Base-by-base conservation (phyloP, 495 filamentous ascomycete genomes). In the Rostrohypoxylon terebratum region DNA sequence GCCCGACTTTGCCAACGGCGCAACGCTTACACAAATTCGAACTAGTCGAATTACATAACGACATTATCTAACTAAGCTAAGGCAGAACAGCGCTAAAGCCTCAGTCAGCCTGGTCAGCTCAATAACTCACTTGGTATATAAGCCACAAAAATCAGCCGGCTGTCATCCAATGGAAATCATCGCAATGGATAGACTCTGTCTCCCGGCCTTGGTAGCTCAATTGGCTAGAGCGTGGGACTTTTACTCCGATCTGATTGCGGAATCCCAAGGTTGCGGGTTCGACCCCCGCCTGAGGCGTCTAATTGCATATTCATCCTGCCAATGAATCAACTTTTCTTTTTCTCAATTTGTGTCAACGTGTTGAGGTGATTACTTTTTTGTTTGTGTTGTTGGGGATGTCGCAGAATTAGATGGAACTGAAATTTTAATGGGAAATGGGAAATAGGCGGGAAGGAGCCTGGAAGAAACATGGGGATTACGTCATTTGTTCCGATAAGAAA, bases 161-260 rank as follows among this genome's bases (percentile, higher is more conserved):
- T n/a, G 4, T 61, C 59, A 69, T 61, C 55, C 65, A 68, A 68
- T 61, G 20, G 50, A 57, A 59, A 3, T 23, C 34, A 36, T 44
- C 13, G 13, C 18, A 25, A 13, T 10, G 34, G 34, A 8, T 25
- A 4, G 13, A 42, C 55, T 14, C 9, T 14, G 48, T 53, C 9
- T 53, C 1, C 51, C 40, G 5, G 76, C 75, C 75, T 74, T 75
- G 68, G 71, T 78, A 77, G 76, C 76, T 78, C 76, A 77, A 77
- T 78, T 78, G 76, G 76, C 68, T 72, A 78, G 76, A 78, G 76
- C 76, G 76, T 78, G 66, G 76, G 76, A 77, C 76, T 78, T 77
- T 77, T 78, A 36, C 28, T n/a, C 34, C 20, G 25, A 25, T 61
- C 20, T 61, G 13, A 38, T 25, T 16, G 21, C 21, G 61, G 11